Base-by-base conservation (phyloP, 441 rosid genomes). In the Kokia cookei region DNA sequence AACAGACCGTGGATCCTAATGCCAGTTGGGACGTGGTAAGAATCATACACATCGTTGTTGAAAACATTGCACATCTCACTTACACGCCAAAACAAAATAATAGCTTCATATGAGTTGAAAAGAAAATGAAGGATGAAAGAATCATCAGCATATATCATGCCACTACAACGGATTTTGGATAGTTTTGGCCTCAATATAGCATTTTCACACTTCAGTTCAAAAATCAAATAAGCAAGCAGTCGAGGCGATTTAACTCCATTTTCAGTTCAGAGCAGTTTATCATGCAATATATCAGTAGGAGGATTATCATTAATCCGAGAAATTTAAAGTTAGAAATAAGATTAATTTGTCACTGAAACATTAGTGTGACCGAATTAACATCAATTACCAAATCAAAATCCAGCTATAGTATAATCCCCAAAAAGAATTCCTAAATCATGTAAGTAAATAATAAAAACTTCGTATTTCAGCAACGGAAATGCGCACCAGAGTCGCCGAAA, bases 1-100 rank as follows among this genome's bases (percentile, higher is more conserved):
- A 69, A 88, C 88, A 9, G 98, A 93, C 68, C 94, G 78, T 37
- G 96, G 82, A 86, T 91, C 98, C 98, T 96, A 80, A 70, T 60
- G 59, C 48, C 74, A 78, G 57, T 50, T 32, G 14, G 13, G 61
- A 66, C 14, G 22, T 29, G 10, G 71, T 69, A 8, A 81, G 77
- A 81, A 68, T 19, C 72, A 63, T 47, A 73, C 24, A 63, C 29
- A 40, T 71, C 26, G 7, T 19, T 19, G 22, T 19, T 19, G 22
- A 32, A 70, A 43, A 11, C 35, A 59, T 7, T 43, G 3, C 5
- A 19, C 22, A 19, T 19, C 22, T 19, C 22, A 19, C 22, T 19
- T 19, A 19, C 22, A 19, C 22, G 22, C 57, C 22, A 24, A 65
- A 58, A 4, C 7, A 61, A 67, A 42, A 51, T n/a, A 66, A 66